Percentiles rank a stretch among this genome's conserved stretches.
Evolutionary conservation across 2,329 filamentous ascomycete genomes (phyloP).

Genomic region (Penicillium sp.): DNA sequence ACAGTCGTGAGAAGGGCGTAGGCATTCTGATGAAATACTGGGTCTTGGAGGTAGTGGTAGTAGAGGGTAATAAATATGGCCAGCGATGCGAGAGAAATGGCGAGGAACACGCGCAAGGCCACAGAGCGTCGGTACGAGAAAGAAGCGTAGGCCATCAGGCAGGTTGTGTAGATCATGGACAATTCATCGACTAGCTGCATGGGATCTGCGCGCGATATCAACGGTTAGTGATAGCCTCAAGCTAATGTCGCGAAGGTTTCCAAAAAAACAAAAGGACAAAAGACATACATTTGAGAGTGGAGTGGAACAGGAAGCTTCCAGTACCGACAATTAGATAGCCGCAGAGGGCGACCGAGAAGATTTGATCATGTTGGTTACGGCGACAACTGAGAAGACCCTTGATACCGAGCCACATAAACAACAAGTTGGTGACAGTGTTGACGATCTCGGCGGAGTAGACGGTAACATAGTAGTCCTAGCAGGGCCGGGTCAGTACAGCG

Average conservation of each 20-base stretch:
- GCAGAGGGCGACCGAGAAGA: constrained; percentile 72
- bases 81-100: constrained; percentile 58
- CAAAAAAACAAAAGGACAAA: background rate
- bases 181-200: constrained; percentile 74
- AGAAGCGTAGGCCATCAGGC: constrained; percentile 72
- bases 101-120: constrained; percentile 59
- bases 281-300: constrained; percentile 63
- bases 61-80: constrained; percentile 74
- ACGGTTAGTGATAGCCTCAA: constrained; percentile 22
- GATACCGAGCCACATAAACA: constrained; percentile 78
- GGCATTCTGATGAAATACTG: constrained; percentile 79
- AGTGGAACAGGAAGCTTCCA: constrained; percentile 67
- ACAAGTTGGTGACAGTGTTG: constrained; percentile 78
- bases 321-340: constrained; percentile 66
- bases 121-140: constrained; percentile 70
- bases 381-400: constrained; percentile 77
- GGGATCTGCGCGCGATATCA: constrained; percentile 54
- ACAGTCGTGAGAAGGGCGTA: constrained; percentile 73
- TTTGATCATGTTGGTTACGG: constrained; percentile 70
- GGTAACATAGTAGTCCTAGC: constrained; percentile 74
- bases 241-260: background rate
- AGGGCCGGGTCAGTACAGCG: background rate
- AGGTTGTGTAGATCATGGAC: constrained; percentile 74
- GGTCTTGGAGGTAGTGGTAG: constrained; percentile 82
- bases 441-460: constrained; percentile 77